phyloP scores from a whole-genome alignment of 495 filamentous ascomycete species.

The Extremus antarcticus region DNA sequence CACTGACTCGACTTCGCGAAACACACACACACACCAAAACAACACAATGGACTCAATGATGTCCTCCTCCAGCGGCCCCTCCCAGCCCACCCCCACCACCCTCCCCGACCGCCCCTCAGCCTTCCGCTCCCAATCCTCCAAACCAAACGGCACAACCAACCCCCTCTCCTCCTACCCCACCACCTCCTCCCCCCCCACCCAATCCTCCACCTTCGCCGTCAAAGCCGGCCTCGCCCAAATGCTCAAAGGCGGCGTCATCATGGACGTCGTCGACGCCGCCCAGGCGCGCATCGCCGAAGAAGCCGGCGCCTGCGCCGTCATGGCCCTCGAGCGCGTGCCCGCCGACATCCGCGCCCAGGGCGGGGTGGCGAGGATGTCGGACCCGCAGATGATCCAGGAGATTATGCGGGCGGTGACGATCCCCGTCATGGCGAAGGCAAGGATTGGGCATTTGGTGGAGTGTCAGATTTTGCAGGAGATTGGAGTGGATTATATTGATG shows the following conservation, averaged over 20 bases:
- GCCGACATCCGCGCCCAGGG: conserved; percentile 90
- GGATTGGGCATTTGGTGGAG: conserved; percentile 96
- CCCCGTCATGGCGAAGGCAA: conserved; percentile 97
- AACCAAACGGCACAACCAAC: background rate
- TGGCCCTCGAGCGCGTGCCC: conserved; percentile 96
- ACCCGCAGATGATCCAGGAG: conserved; percentile 88
- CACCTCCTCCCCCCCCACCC: conserved; percentile 4
- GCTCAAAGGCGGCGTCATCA: conserved; percentile 98
- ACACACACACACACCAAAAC: too few relatives aligned
- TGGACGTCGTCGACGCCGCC: conserved; percentile 92
- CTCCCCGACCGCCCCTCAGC: conserved; percentile 12
- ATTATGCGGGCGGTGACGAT: conserved; percentile 97
- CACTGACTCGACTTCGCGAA: too few relatives aligned
- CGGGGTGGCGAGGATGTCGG: conserved; percentile 94
- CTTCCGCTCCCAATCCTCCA: conserved; percentile 14
- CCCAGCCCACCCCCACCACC: too few relatives aligned
- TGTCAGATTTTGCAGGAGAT: conserved; percentile 96
- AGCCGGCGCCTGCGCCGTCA: conserved; percentile 89
- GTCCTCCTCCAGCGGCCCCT: too few relatives aligned
- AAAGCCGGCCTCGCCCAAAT: conserved; percentile 94
- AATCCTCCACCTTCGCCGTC: conserved; percentile 40
- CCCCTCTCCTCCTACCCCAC: background rate
- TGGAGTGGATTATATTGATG: conserved; percentile 95
- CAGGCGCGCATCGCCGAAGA: conserved; percentile 96
- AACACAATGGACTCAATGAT: too few relatives aligned